These are phyloP conservation scores for Trichomonas gallinae DNA, from an alignment of 208 protist species.

Conservation along the genomic window DNA sequence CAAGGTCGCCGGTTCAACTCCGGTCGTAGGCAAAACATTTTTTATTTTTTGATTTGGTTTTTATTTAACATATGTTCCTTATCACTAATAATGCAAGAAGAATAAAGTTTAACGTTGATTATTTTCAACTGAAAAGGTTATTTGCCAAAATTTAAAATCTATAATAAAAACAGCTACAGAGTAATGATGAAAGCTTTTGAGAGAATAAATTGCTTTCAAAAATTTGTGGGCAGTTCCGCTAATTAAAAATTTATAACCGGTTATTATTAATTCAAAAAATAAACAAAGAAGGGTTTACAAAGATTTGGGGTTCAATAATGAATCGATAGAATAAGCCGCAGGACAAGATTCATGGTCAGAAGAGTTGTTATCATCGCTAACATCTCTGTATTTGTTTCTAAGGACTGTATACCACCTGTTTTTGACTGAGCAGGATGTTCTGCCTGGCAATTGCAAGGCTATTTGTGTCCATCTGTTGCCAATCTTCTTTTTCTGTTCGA, in stretches of 20 bases:
- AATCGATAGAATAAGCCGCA: neutral
- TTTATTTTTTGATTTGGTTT: too few relatives aligned
- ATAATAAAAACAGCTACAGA: too few relatives aligned
- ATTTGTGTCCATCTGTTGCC: neutral
- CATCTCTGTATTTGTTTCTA: neutral
- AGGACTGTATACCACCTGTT: constrained; percentile 14
- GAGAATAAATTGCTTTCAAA: too few relatives aligned
- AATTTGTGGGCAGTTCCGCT: neutral
- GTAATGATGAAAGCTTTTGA: too few relatives aligned
- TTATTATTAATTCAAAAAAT: neutral
- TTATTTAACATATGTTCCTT: too few relatives aligned
- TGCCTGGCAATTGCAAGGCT: neutral
- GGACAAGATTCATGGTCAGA: neutral
- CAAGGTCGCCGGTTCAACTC: too few relatives aligned
- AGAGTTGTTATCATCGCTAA: neutral
- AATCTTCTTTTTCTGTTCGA: neutral
- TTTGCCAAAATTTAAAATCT: too few relatives aligned
- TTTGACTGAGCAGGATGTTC: constrained; percentile 14
- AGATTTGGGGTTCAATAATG: neutral
- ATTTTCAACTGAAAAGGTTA: too few relatives aligned
- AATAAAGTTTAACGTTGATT: too few relatives aligned
- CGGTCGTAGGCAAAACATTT: too few relatives aligned
- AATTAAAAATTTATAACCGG: neutral
- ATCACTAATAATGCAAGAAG: too few relatives aligned
- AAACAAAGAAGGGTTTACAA: neutral